Evolutionary conservation across 176 grass and related monocot species (phyloP).

Genomic region (Chrysopogon serrulatus): DNA sequence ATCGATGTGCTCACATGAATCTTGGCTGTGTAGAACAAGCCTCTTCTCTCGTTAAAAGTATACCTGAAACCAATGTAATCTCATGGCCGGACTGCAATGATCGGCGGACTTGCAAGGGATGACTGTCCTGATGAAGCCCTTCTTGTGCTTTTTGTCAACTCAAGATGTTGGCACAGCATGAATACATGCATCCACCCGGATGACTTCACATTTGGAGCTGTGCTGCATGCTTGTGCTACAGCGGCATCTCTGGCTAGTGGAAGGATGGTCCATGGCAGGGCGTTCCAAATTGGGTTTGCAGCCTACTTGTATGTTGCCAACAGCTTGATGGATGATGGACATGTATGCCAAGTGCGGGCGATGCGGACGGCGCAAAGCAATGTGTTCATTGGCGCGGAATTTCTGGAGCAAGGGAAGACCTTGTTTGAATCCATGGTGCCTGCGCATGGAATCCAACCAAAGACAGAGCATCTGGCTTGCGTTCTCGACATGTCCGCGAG

Average conservation of each 20-base stretch:
- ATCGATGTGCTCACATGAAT: conserved; percentile 47
- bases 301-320: conserved; percentile 53
- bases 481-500: conserved; percentile 55
- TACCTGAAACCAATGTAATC: conserved; percentile 46
- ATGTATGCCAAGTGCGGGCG: conserved; percentile 69
- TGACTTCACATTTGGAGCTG: conserved; percentile 47
- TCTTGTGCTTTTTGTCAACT: too few relatives aligned
- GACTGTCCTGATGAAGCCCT: conserved; percentile 34
- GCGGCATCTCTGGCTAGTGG: conserved; percentile 24
- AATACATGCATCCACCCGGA: conserved; percentile 31
- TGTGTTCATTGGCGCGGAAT: conserved; percentile 37
- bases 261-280: conserved; percentile 44
- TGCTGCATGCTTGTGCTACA: conserved; percentile 42
- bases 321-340: conserved; percentile 56
- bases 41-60: conserved; percentile 23
- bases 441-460: conserved; percentile 31
- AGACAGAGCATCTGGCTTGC: conserved; percentile 41
- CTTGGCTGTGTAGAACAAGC: conserved; percentile 34
- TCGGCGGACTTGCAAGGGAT: conserved; percentile 43
- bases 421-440: conserved; percentile 41
- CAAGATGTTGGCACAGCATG: conserved; percentile 29
- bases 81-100: conserved; percentile 64
- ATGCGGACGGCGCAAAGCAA: conserved; percentile 9
- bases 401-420: conserved; percentile 38
- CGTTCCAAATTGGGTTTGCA: conserved; percentile 25